Conservation (phyloP, 352 stramenopile species). For the Pythium sp. region DNA sequence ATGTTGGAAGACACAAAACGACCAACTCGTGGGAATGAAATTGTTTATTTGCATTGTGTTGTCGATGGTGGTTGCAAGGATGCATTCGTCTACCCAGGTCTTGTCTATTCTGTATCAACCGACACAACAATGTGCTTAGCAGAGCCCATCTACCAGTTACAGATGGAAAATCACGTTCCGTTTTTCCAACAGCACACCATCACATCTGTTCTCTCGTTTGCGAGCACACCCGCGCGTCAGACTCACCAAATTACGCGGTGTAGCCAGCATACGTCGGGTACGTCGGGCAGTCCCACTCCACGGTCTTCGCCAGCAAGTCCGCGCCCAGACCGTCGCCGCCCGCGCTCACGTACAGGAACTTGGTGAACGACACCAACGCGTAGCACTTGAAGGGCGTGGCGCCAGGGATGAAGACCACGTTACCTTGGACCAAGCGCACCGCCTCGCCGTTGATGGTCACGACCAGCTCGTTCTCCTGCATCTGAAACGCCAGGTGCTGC, state of each 20-base stretch:
- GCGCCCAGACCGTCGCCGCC: constrained; percentile 41
- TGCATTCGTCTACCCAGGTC: too few relatives aligned
- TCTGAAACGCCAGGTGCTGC: constrained; percentile 46
- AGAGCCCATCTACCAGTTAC: too few relatives aligned
- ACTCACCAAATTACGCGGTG: constrained; percentile 2
- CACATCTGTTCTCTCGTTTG: too few relatives aligned
- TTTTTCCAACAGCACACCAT: too few relatives aligned
- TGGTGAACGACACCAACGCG: constrained; percentile 45
- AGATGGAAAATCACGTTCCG: too few relatives aligned
- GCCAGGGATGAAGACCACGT: constrained; percentile 45
- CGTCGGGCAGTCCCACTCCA: constrained; percentile 40
- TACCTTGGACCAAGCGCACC: constrained; percentile 41
- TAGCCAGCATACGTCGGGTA: constrained; percentile 45
- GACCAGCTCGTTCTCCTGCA: constrained; percentile 44
- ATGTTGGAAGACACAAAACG: too few relatives aligned
- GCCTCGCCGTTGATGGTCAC: constrained; percentile 38
- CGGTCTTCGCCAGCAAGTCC: constrained; percentile 42
- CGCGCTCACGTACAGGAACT: constrained; percentile 54
- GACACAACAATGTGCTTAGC: too few relatives aligned
- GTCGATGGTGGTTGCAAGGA: too few relatives aligned
- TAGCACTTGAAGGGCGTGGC: constrained; percentile 49
- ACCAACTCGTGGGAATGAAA: too few relatives aligned
- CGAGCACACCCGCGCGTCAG: too few relatives aligned
- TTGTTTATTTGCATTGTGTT: too few relatives aligned
- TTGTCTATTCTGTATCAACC: too few relatives aligned